Conservation (phyloP, 331 rosid species). For the Pyracantha coccinea region DNA sequence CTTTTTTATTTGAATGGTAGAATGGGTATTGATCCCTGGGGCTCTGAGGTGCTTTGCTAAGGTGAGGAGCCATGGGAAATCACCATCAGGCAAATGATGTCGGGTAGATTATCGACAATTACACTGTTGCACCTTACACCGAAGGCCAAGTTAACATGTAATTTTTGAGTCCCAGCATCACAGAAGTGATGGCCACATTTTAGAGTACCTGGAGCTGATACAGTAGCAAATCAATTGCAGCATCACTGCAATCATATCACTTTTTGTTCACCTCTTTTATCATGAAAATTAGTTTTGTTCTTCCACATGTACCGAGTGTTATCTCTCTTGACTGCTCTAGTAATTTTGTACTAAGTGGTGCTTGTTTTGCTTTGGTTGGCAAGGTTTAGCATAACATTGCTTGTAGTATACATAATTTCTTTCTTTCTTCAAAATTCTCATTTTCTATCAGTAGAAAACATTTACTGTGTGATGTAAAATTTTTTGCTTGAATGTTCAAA, state of each 20-base stretch:
- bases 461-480: background rate
- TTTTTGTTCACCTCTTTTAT: background rate
- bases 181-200: background rate
- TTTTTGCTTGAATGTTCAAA: background rate
- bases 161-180: background rate
- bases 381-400: background rate
- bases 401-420: background rate
- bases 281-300: background rate
- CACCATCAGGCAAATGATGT: background rate
- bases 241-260: background rate
- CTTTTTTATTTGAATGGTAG: too few relatives aligned
- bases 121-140: background rate
- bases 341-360: background rate
- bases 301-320: background rate
- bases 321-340: background rate
- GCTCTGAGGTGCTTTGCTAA: background rate
- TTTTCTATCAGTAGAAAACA: background rate
- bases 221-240: background rate
- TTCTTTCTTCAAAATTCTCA: background rate
- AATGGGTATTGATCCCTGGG: too few relatives aligned
- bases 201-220: background rate
- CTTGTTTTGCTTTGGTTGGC: background rate
- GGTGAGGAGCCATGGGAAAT: background rate
- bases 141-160: background rate
- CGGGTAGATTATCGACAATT: background rate